Evolutionary conservation across 2,329 filamentous ascomycete genomes (phyloP).

Genomic region (Zasmidium cellare): DNA sequence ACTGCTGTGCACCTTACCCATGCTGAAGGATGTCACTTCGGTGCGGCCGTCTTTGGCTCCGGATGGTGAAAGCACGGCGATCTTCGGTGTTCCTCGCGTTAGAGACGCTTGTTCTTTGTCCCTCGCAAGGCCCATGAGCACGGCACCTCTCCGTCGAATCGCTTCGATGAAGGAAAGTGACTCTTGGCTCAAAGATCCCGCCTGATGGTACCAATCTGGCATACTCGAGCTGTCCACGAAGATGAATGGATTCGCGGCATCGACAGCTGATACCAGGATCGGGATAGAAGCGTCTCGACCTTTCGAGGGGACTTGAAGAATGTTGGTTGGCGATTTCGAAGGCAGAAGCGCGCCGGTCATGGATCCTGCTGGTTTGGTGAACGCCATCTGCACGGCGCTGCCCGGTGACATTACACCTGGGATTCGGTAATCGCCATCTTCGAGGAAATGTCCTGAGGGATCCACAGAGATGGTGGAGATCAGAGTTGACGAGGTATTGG

Average conservation of each 20-base stretch:
- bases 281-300: neutral
- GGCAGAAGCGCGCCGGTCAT: slow-evolving; percentile 26
- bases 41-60: slow-evolving; percentile 18
- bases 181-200: slow-evolving; percentile 4
- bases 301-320: slow-evolving; percentile 13
- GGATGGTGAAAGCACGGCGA: slow-evolving; percentile 20
- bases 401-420: slow-evolving; percentile 17
- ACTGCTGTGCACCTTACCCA: slow-evolving; percentile 36
- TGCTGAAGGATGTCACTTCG: slow-evolving; percentile 31
- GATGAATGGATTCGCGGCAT: slow-evolving; percentile 26
- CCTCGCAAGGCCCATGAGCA: slow-evolving; percentile 22
- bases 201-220: slow-evolving; percentile 6
- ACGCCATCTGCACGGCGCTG: slow-evolving; percentile 21
- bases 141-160: slow-evolving; percentile 21
- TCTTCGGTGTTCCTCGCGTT: slow-evolving; percentile 26
- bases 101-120: slow-evolving; percentile 22
- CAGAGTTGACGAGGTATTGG: slow-evolving; percentile 26
- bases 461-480: slow-evolving; percentile 27
- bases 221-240: slow-evolving; percentile 17
- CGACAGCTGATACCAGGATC: slow-evolving; percentile 17
- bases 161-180: slow-evolving; percentile 19
- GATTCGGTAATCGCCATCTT: slow-evolving; percentile 23
- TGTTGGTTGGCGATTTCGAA: slow-evolving; percentile 15
- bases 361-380: slow-evolving; percentile 20
- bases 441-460: slow-evolving; percentile 25